Evolutionary conservation across 2,329 filamentous ascomycete genomes (phyloP).

Genomic region (Cyanodermella asteris): DNA sequence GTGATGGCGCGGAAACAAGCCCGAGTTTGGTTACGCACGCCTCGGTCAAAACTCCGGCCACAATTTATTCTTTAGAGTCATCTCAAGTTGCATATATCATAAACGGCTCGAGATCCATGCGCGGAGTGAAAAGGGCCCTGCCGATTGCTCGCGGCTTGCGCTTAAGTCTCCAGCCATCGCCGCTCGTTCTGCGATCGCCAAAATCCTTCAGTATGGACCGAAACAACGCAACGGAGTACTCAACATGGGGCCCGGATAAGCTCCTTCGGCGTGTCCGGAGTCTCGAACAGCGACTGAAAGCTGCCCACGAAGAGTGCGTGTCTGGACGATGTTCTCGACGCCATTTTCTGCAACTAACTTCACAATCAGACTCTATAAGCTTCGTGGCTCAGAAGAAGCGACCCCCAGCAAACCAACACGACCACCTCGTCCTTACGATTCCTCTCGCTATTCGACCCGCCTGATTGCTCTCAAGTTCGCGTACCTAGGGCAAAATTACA

Average conservation of each 20-base stretch:
- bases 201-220: too few relatives aligned
- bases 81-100: too few relatives aligned
- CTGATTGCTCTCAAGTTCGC: conserved; percentile 82
- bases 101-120: too few relatives aligned
- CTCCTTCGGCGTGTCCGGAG: conserved; percentile 46
- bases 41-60: too few relatives aligned
- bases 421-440: conserved; percentile 35
- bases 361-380: conserved; percentile 2
- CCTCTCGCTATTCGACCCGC: conserved; percentile 59
- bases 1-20: too few relatives aligned
- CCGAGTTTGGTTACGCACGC: too few relatives aligned
- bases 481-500: conserved; percentile 77
- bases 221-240: conserved; percentile 37
- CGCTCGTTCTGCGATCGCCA: too few relatives aligned
- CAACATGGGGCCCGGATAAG: conserved; percentile 43
- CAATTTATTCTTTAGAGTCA: too few relatives aligned
- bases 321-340: conserved; percentile 1
- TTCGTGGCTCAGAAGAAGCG: conserved; percentile 5
- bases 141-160: too few relatives aligned
- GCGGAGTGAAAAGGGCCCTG: too few relatives aligned
- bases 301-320: conserved; percentile 19
- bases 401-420: conserved; percentile 3
- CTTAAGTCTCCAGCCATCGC: too few relatives aligned
- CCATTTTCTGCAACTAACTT: conserved; percentile 6
- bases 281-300: conserved; percentile 43